These are phyloP conservation scores for Leptographium wingfieldii DNA, from an alignment of 2,329 filamentous ascomycete species.

Conservation along the genomic window DNA sequence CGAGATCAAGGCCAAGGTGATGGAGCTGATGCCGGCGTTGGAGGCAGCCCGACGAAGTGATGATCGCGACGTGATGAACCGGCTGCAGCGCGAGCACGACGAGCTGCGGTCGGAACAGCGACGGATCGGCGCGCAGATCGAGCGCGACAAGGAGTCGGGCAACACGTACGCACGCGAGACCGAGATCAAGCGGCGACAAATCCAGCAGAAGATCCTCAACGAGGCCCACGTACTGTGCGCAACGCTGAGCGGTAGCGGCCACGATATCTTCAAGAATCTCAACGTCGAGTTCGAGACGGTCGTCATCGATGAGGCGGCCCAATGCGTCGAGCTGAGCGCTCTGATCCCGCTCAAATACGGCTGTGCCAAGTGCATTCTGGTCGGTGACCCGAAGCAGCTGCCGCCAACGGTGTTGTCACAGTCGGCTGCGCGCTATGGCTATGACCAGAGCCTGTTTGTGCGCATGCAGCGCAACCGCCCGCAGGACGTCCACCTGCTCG, in stretches of 20 bases:
- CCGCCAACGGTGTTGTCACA: slow-evolving; percentile 93
- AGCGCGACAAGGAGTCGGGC: slow-evolving; percentile 74
- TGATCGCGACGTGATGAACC: slow-evolving; percentile 33
- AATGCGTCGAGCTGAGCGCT: slow-evolving; percentile 94
- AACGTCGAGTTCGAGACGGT: slow-evolving; percentile 98
- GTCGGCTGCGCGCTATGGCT: slow-evolving; percentile 82
- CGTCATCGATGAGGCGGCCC: slow-evolving; percentile 93
- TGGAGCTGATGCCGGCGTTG: slow-evolving; percentile 56
- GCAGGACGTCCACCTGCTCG: slow-evolving; percentile 80
- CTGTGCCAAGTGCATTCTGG: slow-evolving; percentile 89
- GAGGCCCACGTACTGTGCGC: slow-evolving; percentile 87
- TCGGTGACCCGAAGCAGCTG: slow-evolving; percentile 94
- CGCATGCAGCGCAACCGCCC: slow-evolving; percentile 93
- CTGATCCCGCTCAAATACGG: slow-evolving; percentile 96
- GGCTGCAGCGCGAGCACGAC: slow-evolving; percentile 65
- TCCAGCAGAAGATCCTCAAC: slow-evolving; percentile 86
- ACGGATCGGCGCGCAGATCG: slow-evolving; percentile 76
- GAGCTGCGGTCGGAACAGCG: slow-evolving; percentile 52
- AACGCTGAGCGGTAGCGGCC: slow-evolving; percentile 87
- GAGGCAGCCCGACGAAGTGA: slow-evolving; percentile 50
- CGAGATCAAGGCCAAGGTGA: slow-evolving; percentile 64
- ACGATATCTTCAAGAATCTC: slow-evolving; percentile 92
- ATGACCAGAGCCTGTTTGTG: slow-evolving; percentile 96
- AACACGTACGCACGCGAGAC: slow-evolving; percentile 70
- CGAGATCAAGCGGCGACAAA: slow-evolving; percentile 69